Evolutionary conservation across 2,329 filamentous ascomycete species (phyloP).

Genomic region (Phaeosphaeriaceae sp.): DNA sequence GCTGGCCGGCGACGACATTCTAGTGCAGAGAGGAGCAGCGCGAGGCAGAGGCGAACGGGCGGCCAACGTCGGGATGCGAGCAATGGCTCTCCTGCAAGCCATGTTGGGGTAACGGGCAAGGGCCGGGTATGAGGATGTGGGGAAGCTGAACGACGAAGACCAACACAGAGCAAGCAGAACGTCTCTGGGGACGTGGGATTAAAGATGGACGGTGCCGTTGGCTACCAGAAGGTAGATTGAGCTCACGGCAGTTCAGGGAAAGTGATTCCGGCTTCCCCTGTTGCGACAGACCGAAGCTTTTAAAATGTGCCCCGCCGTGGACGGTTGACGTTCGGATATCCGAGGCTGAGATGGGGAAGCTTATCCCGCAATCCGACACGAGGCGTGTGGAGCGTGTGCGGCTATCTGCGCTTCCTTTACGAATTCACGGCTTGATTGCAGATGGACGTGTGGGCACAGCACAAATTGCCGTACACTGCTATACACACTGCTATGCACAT

Average conservation of each 20-base stretch:
- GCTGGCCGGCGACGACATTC: conserved; percentile 48
- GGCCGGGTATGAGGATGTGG: conserved; percentile 18
- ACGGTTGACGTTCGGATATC: conserved; percentile 2
- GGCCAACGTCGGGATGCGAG: conserved; percentile 51
- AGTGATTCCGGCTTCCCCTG: conserved; percentile 18
- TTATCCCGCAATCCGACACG: conserved; percentile 5
- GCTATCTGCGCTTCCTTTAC: conserved; percentile 2
- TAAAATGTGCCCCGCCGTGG: conserved; percentile 5
- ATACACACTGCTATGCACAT: neutral
- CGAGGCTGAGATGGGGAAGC: conserved; percentile 8
- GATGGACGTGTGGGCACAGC: neutral
- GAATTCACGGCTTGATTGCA: neutral
- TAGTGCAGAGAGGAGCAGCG: conserved; percentile 43
- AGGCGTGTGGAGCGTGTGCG: conserved; percentile 12
- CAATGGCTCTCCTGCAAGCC: conserved; percentile 55
- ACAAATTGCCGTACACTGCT: neutral
- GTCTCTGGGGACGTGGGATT: neutral
- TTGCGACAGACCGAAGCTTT: conserved; percentile 11
- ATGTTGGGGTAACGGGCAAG: conserved; percentile 38
- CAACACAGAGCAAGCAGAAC: neutral
- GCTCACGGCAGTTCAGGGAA: conserved; percentile 22
- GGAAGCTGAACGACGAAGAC: neutral
- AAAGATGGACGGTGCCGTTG: neutral
- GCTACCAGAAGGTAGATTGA: conserved; percentile 8
- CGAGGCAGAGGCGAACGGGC: conserved; percentile 46